phyloP scores from a whole-genome alignment of 768 basidiomycete genomes.

The Pisolithus tinctorius region DNA sequence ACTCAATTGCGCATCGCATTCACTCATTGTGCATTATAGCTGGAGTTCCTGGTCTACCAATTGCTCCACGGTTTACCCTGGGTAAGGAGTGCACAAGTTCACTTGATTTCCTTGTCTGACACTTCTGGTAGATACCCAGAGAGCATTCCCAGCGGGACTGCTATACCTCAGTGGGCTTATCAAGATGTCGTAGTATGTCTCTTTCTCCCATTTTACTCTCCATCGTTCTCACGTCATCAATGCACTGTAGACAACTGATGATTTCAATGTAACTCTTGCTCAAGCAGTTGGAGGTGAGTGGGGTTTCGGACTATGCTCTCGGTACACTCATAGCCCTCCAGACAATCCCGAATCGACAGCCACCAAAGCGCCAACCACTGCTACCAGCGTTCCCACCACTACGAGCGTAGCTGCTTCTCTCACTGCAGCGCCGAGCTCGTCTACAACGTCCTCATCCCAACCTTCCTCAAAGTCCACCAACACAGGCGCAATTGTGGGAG shows the following conservation, averaged over 20 bases:
- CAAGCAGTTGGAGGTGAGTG: constrained; percentile 22
- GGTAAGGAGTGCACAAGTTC: constrained; percentile 14
- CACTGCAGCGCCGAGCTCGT: constrained; percentile 6
- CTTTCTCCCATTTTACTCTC: not conserved
- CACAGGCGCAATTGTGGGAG: constrained; percentile 55
- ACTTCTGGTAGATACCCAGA: constrained; percentile 35
- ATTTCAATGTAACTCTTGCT: constrained; percentile 37
- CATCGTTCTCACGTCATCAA: constrained; percentile 2
- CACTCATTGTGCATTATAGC: constrained; percentile 22
- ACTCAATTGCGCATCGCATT: not conserved
- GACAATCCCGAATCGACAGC: constrained; percentile 40
- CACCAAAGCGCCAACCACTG: constrained; percentile 24
- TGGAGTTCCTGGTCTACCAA: constrained; percentile 48
- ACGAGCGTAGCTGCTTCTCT: constrained; percentile 7
- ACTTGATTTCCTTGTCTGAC: not conserved
- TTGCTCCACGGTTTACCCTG: constrained; percentile 33
- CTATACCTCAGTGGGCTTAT: constrained; percentile 60
- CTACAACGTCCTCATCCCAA: constrained; percentile 3
- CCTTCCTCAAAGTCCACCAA: constrained; percentile 17
- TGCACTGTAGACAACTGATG: constrained; percentile 25
- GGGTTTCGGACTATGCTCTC: not conserved
- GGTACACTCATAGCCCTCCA: constrained; percentile 9
- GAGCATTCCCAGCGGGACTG: constrained; percentile 40
- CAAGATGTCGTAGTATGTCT: constrained; percentile 41
- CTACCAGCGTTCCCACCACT: constrained; percentile 6